Percentiles rank a stretch among this genome's conserved stretches.
Conservation (phyloP, 1,284 basidiomycete genomes). For the Ceratobasidium sp. region DNA sequence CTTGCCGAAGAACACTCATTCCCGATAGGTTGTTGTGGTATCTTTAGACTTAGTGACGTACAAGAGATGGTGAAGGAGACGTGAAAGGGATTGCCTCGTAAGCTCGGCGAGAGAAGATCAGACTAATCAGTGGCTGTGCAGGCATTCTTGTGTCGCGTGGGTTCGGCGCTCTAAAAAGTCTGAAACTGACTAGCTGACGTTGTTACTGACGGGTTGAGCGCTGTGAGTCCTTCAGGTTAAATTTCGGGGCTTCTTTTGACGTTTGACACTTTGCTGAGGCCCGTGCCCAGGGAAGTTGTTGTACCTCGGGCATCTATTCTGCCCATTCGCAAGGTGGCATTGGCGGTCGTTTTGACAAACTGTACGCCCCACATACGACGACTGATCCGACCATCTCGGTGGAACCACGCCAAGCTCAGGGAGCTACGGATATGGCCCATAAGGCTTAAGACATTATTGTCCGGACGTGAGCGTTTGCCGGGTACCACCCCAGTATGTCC, state of each 20-base stretch:
- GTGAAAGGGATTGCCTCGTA: background rate
- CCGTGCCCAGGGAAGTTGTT: background rate
- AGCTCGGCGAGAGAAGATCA: background rate
- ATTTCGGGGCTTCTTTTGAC: background rate
- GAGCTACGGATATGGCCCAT: background rate
- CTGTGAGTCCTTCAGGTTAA: background rate
- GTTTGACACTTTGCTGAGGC: background rate
- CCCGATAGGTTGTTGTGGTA: background rate
- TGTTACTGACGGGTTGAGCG: background rate
- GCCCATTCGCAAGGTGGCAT: slow-evolving; percentile 7
- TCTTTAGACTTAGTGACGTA: too few relatives aligned
- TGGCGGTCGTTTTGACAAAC: background rate
- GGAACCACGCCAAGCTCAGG: background rate
- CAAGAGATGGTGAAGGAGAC: background rate
- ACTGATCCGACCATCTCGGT: background rate
- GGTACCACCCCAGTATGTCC: background rate
- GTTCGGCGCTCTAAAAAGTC: background rate
- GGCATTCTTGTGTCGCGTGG: background rate
- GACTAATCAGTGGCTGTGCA: slow-evolving; percentile 19
- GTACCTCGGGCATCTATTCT: background rate
- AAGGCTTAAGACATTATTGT: background rate
- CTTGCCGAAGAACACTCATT: slow-evolving; percentile 42
- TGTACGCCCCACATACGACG: background rate
- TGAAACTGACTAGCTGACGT: slow-evolving; percentile 2
- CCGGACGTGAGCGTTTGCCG: background rate